Base-by-base conservation (phyloP, 1,284 basidiomycete species). In the Pyrrhoderma noxium region DNA sequence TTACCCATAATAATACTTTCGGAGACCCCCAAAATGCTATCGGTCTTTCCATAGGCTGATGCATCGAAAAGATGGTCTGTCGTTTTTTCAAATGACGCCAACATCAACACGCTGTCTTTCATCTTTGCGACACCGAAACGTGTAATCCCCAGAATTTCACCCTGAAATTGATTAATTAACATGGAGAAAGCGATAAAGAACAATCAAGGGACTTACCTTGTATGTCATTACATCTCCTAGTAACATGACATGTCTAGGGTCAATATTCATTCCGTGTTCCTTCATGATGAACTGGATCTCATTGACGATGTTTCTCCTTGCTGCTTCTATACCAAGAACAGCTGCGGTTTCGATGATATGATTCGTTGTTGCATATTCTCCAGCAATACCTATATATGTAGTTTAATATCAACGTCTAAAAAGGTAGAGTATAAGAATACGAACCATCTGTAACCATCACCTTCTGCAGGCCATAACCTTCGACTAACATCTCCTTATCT, bases 1-100 rank as follows among this genome's bases (percentile, higher is more conserved):
- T 96, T 97, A 31, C 96, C 95, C 92, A 99, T 96, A 66, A 99
- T 99, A 67, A 99, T 99, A 65, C 94, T 97, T 68, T 99, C 96
- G 16, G 93, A 97, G 0, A 99, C 95, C 53, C 96, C 96, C 34
- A 92, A 84, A 54, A 99, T 96, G 52, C 80, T 82, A 64, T 99
- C 96, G 50, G 85, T 93, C 70, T 99, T 98, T 16, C 93, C 93
- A 66, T 87, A 96, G 8, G 96, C 87, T 3, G 96, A 90, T 1
- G 96, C 96, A 63, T 99, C 94, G 69, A 99, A 99, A 56, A 99
- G 71, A 67, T 99, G 96, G 70, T 99, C 96, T 9, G 96, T 99
- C 23, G 96, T 99, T 74, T 99, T 99, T 70, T 99, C 96, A 67
- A 99, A 99, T 27, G 93, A 96, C 8, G 96, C 96, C 62, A 99